These are phyloP conservation scores for Thalia dealbata DNA, from an alignment of 176 grass and related monocot genomes.

Conservation along the genomic window DNA sequence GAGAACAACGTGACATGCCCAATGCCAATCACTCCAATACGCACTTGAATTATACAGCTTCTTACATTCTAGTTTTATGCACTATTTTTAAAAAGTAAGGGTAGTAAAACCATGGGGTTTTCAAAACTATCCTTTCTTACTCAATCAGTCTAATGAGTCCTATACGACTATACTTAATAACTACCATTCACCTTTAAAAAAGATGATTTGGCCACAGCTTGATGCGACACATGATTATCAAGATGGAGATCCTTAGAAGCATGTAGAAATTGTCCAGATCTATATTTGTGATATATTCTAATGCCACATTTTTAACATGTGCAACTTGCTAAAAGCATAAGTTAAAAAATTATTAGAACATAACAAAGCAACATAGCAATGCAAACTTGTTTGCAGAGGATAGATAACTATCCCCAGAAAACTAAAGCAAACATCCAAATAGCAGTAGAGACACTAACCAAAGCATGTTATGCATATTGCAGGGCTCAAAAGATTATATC, in stretches of 20 bases:
- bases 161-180: background rate
- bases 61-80: background rate
- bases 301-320: background rate
- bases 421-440: background rate
- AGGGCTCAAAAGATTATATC: conserved; percentile 65
- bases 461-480: background rate
- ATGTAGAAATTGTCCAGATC: background rate
- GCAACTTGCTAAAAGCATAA: background rate
- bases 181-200: background rate
- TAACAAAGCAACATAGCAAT: background rate
- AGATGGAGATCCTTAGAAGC: background rate
- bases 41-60: background rate
- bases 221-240: background rate
- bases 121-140: too few species aligned
- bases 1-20: background rate
- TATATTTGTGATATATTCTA: background rate
- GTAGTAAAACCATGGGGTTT: too few species aligned
- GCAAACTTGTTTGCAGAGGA: too few species aligned
- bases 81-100: too few species aligned
- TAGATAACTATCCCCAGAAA: too few species aligned
- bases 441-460: background rate
- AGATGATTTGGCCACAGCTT: background rate
- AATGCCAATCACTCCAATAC: background rate
- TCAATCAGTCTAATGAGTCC: background rate
- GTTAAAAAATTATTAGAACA: background rate